These are phyloP conservation scores for Spathaspora passalidarum DNA, from an alignment of 805 yeast genomes.

Conservation along the genomic window DNA sequence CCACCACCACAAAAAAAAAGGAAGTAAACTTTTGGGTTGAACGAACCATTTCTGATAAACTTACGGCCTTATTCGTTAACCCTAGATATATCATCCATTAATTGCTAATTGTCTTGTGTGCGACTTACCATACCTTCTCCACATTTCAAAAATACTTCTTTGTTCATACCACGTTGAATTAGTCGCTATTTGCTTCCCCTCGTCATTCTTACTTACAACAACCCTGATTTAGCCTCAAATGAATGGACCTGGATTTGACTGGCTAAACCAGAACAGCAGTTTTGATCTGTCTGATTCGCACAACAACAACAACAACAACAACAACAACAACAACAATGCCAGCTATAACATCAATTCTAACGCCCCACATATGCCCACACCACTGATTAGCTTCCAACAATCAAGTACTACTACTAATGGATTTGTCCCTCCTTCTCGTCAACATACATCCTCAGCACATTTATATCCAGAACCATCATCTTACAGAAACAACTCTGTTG, in stretches of 20 bases:
- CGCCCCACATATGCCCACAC: not conserved
- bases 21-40: not conserved
- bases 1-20: not conserved
- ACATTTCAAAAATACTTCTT: no score
- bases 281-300: slow-evolving; percentile 1
- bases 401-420: not conserved
- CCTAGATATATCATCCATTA: not conserved
- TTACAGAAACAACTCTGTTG: slow-evolving; percentile 13
- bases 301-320: not conserved
- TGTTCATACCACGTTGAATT: no score
- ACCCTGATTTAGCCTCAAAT: slow-evolving; percentile 9
- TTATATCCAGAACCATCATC: slow-evolving; percentile 8
- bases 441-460: slow-evolving; percentile 2
- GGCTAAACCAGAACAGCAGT: slow-evolving; percentile 34
- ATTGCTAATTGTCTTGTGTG: not conserved
- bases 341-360: slow-evolving; percentile 6
- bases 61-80: not conserved
- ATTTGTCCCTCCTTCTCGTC: not conserved
- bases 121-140: no score
- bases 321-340: slow-evolving; percentile 6
- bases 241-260: slow-evolving; percentile 46
- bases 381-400: slow-evolving; percentile 2
- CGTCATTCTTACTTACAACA: not conserved
- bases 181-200: not conserved
- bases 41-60: not conserved